These are phyloP conservation scores for Zasmidium angulare DNA, from an alignment of 2,329 filamentous ascomycete genomes.

Conservation along the genomic window DNA sequence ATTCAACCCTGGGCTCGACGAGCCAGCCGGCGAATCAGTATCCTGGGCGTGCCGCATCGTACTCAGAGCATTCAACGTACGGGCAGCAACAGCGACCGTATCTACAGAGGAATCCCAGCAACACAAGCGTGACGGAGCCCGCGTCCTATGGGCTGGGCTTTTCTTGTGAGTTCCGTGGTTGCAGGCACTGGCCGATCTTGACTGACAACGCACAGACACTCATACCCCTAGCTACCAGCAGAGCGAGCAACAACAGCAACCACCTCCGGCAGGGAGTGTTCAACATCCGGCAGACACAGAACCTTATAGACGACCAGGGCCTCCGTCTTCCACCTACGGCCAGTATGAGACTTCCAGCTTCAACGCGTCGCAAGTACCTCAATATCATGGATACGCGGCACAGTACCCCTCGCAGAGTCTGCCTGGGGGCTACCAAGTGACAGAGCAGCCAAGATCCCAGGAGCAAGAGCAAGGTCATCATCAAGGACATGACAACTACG, in stretches of 20 bases:
- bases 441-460: constrained; percentile 15
- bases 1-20: constrained; percentile 31
- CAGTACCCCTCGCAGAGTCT: constrained; percentile 21
- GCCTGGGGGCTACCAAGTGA: constrained; percentile 14
- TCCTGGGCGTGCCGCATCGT: constrained; percentile 25
- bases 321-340: constrained; percentile 24
- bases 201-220: constrained; percentile 19
- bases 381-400: constrained; percentile 23
- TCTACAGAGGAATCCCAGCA: constrained; percentile 21
- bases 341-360: constrained; percentile 27
- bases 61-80: constrained; percentile 26
- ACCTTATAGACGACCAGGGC: constrained; percentile 18
- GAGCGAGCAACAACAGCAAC: constrained; percentile 13
- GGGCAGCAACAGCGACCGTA: constrained; percentile 22
- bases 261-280: constrained; percentile 1
- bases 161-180: constrained; percentile 29
- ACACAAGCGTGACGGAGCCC: constrained; percentile 15
- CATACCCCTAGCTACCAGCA: constrained; percentile 22
- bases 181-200: neutral
- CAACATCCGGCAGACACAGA: constrained; percentile 16
- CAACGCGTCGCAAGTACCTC: constrained; percentile 24
- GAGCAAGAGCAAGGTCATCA: constrained; percentile 8
- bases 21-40: constrained; percentile 16
- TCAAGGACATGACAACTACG: constrained; percentile 3
- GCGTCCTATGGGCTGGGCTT: constrained; percentile 34